Conservation (phyloP, 176 grass and related monocot species). For the maize (Zea mays) region Zm-B73-REFERENCE-NAM-5.0 NC_050102.1:183120501-183121000, state of each 20-base stretch:
- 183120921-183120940: constrained; percentile 53
- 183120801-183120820: constrained; percentile 28
- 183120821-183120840: constrained; percentile 81
- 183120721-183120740: constrained; percentile 55
- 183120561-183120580: constrained; percentile 80
- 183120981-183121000: constrained; percentile 16
- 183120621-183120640: background rate
- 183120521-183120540: constrained; percentile 53
- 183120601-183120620: constrained; percentile 12
- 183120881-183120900: constrained; percentile 62
- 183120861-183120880: constrained; percentile 75
- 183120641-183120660: constrained; percentile 46
- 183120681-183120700: constrained; percentile 65
- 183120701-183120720: constrained; percentile 77
- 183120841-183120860: constrained; percentile 83
- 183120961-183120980: background rate
- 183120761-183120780: background rate
- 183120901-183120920: constrained; percentile 66
- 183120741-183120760: constrained; percentile 56
- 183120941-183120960: constrained; percentile 67
- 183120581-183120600: constrained; percentile 24
- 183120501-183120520: constrained; percentile 68
- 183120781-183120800: background rate
- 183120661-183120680: constrained; percentile 59
- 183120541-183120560: constrained; percentile 71